These are phyloP conservation scores for Colletotrichum navitas DNA, from an alignment of 2,329 filamentous ascomycete genomes.

Conservation along the genomic window DNA sequence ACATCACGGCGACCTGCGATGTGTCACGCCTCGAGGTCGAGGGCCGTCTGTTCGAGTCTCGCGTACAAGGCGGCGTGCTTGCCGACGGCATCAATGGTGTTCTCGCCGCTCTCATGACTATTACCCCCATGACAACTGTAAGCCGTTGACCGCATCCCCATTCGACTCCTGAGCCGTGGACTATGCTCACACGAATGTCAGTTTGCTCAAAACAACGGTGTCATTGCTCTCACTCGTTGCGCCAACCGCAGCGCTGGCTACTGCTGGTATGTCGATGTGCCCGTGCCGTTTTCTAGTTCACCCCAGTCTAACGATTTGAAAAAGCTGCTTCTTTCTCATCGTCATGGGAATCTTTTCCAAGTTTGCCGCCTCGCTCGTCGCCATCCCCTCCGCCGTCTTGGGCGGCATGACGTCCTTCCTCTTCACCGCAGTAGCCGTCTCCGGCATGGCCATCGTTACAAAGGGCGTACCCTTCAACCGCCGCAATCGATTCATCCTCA, in stretches of 20 bases:
- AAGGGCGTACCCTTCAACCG: conserved; percentile 79
- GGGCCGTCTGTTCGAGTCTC: conserved; percentile 77
- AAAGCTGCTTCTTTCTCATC: conserved; percentile 76
- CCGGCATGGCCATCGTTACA: conserved; percentile 81
- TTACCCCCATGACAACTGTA: conserved; percentile 79
- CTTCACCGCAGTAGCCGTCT: conserved; percentile 81
- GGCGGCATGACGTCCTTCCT: conserved; percentile 84
- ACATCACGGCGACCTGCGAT: conserved; percentile 85
- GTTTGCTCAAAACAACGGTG: conserved; percentile 88
- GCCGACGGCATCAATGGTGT: conserved; percentile 83
- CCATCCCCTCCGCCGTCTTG: conserved; percentile 76
- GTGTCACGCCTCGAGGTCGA: conserved; percentile 82
- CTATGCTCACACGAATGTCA: not conserved
- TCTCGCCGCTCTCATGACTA: conserved; percentile 81
- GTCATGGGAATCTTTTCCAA: conserved; percentile 88
- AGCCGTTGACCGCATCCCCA: not conserved
- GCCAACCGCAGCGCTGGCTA: conserved; percentile 86
- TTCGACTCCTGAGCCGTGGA: not conserved
- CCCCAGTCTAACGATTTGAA: not conserved
- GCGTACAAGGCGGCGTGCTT: conserved; percentile 83
- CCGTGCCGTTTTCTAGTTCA: not conserved
- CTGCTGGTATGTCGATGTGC: conserved; percentile 61
- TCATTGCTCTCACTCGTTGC: conserved; percentile 84
- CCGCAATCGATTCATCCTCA: conserved; percentile 85
- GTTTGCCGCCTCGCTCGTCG: conserved; percentile 82